Base-by-base conservation (phyloP, 805 yeast species). In the Peterozyma toletana region DNA sequence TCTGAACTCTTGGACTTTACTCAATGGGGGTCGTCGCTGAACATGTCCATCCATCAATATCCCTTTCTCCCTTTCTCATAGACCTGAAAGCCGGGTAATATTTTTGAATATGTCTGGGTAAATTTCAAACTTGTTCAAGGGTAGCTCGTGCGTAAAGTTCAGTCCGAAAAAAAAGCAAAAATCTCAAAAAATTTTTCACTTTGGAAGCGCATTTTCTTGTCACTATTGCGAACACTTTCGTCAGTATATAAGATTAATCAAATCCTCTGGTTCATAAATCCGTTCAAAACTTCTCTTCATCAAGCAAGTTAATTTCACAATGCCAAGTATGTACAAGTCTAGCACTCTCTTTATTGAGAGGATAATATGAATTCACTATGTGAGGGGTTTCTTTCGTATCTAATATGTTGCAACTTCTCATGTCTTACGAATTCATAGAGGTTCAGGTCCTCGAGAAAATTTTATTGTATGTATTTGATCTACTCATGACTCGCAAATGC, bases 381-480 rank as follows among this genome's bases (percentile, higher is more conserved):
- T 15, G 37, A 21, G 40, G 38, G 41, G 36, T 33, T 40, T 43
- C 33, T 36, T 21, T 39, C 43, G 33, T 38, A 39, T 36, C 5
- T 14, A 9, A 13, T 31, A 31, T 31, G 15, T 5, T 31, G 34
- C 4, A 5, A 3, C 13, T 31, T 13, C 5, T 9, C 13, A 14
- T 31, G 9, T 13, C 34, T 31, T 21, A 5, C 27, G 7, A 21
- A 14, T 31, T 31, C 34, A 49, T 50, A 57, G 83, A 76, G 84
- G 83, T 74, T 80, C 86, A 85, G 86, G 86, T 72, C 86, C 86
- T 80, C 84, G 62, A 60, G 47, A 46, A 40, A 35, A 21, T 21
- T 21, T 21, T 21, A 21, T 21, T 21, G 27, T 21, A 21, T 21
- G 27, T 21, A 21, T 21, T 21, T 21, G 27, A 21, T 21, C 7